Conservation (phyloP, 257 asterid species). For the Phtheirospermum japonicum region DNA sequence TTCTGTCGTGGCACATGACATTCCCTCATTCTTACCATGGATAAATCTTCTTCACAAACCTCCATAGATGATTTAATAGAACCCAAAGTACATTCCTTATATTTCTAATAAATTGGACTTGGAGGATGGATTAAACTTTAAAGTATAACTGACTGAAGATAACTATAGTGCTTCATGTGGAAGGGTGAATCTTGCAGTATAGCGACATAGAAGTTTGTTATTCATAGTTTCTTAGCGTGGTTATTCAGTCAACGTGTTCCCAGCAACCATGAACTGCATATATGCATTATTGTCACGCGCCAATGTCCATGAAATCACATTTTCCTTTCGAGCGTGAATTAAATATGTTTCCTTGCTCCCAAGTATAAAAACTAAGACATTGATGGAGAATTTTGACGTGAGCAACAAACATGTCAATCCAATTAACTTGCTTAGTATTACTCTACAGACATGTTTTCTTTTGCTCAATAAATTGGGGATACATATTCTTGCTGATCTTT, state of each 20-base stretch:
- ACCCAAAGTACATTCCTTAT: background rate
- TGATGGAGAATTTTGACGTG: background rate
- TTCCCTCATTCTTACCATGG: background rate
- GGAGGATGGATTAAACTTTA: background rate
- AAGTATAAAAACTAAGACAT: background rate
- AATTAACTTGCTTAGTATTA: background rate
- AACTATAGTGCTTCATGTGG: background rate
- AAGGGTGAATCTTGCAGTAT: background rate
- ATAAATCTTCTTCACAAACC: background rate
- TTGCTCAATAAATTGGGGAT: background rate
- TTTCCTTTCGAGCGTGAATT: background rate
- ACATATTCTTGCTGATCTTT: background rate
- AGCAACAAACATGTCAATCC: background rate
- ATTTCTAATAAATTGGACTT: background rate
- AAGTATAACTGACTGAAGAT: background rate
- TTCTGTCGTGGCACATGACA: no score
- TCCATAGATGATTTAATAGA: background rate
- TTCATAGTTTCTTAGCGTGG: background rate
- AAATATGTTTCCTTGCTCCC: background rate
- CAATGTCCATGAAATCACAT: background rate
- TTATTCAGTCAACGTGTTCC: background rate
- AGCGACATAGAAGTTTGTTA: background rate
- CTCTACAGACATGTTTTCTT: background rate
- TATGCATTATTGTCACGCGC: background rate
- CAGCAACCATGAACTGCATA: background rate